Percentiles rank a stretch among this genome's conserved stretches.
Evolutionary conservation across 352 stramenopile genomes (phyloP).

Genomic region (Globisporangium radiosum): DNA sequence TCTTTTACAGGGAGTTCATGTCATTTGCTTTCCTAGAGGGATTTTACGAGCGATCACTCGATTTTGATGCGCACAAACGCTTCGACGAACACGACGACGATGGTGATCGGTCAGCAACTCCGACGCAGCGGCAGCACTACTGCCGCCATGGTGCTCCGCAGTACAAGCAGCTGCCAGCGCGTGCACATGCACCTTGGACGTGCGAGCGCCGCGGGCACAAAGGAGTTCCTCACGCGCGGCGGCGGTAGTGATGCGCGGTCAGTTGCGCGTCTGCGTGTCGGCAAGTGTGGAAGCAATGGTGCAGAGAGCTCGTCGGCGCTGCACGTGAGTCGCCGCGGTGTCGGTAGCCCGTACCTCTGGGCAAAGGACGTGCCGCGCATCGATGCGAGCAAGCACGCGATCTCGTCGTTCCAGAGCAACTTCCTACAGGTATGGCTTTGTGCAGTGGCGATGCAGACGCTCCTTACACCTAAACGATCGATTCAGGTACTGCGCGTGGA

Average conservation of each 20-base stretch:
- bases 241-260: constrained; percentile 7
- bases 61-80: too few relatives aligned
- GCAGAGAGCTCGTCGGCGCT: constrained; percentile 11
- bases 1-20: too few relatives aligned
- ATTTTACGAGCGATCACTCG: too few relatives aligned
- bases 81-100: neutral
- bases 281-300: constrained; percentile 15
- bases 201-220: constrained; percentile 34
- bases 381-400: constrained; percentile 36
- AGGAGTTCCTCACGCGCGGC: constrained; percentile 32
- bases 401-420: constrained; percentile 41
- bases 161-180: constrained; percentile 8
- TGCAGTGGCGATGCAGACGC: too few relatives aligned
- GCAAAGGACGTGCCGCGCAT: constrained; percentile 66
- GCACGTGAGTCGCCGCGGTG: constrained; percentile 27
- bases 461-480: neutral
- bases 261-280: constrained; percentile 28
- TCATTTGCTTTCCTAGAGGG: too few relatives aligned
- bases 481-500: neutral
- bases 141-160: too few relatives aligned
- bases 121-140: neutral
- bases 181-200: constrained; percentile 38
- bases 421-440: constrained; percentile 35
- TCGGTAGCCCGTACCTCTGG: constrained; percentile 64
- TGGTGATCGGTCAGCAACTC: neutral